Conservation (phyloP, 352 stramenopile species). For the Globisporangium megalacanthum region DNA sequence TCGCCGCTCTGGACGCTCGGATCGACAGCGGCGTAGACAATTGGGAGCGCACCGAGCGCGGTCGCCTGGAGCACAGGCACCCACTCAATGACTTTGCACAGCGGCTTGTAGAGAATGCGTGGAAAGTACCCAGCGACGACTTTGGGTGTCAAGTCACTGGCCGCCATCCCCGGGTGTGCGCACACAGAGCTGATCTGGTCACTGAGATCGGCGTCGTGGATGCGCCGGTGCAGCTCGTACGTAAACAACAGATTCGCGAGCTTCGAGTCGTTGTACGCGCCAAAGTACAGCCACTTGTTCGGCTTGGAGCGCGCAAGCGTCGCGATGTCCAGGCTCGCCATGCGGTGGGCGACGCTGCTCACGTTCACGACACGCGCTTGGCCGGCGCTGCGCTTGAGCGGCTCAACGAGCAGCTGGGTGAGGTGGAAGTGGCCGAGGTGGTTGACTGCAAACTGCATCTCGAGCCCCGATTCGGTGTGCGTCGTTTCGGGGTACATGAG, state of each 20-base stretch:
- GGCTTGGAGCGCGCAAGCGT: conserved; percentile 7
- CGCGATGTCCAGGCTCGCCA: conserved; percentile 11
- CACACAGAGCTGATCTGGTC: conserved; percentile 28
- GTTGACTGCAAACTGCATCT: conserved; percentile 30
- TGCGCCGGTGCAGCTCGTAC: conserved; percentile 45
- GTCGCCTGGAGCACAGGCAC: conserved; percentile 17
- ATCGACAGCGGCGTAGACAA: conserved; percentile 23
- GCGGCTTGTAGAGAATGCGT: conserved; percentile 12
- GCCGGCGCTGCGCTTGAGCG: conserved; percentile 18
- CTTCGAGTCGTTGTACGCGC: conserved; percentile 45
- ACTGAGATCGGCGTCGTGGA: conserved; percentile 16
- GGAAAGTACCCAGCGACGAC: conserved; percentile 22
- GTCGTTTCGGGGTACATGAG: conserved; percentile 18
- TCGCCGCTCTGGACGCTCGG: conserved; percentile 14
- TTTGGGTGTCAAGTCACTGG: conserved; percentile 19
- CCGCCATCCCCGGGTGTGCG: conserved; percentile 15
- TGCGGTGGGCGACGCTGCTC: conserved; percentile 30
- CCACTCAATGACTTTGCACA: conserved; percentile 18
- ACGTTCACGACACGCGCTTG: conserved; percentile 28
- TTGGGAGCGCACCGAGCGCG: conserved; percentile 19
- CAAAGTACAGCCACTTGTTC: conserved; percentile 7
- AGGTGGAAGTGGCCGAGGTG: conserved; percentile 26
- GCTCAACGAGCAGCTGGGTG: conserved; percentile 31
- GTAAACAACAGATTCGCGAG: conserved; percentile 60
- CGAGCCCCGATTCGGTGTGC: conserved; percentile 22